Evolutionary conservation across 1,139 yeast species (phyloP), one percentile per base, ranked within the genome.

Genomic region (Geotrichum aggregatum): DNA sequence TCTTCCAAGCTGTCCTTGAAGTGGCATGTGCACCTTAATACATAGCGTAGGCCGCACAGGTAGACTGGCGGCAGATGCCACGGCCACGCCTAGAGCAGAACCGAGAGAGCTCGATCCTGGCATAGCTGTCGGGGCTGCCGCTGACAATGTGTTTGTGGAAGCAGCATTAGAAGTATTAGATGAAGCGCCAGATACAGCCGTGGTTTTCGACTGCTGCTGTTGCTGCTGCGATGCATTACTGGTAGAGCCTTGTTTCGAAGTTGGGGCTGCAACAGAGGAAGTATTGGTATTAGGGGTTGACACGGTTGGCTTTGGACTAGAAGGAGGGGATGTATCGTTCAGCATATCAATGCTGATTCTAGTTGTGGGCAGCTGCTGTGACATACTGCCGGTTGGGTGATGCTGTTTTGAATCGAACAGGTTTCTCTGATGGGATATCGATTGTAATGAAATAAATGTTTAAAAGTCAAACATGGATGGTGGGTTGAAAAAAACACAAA

Each of bases 281-380:
- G 47, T 36, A 22, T 44, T 11, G 8, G 22, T 5, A 21, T 5
- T 24, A 24, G 38, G 11, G 7, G 47, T 8, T 21, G 48, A 33
- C 31, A 19, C n/a, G 7, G 47, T 8, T 21, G 48, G 39, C 31
- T 31, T 40, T 21, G 50, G 41, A 19, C 21, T 14, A 3, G 47
- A 36, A 6, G 44, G 21, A 7, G 50, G 47, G 3, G 47, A 24
- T 8, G 24, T 39, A 28, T 50, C 50, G 35, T 50, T 50, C 24
- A 50, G 50, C 50, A 50, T 50, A 21, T 50, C 54, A 31, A 50
- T 50, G 36, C 50, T 50, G 30, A 50, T 50, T 26, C 54, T 36
- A 13, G 49, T 50, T 11, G 47, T 43, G 26, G 39, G 47, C 35
- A 39, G 26, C 21, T 18, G 33, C 19, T 24, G 28, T 8, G 28